Base-by-base conservation (phyloP, 768 basidiomycete species). In the Neoboletus magnificus region DNA sequence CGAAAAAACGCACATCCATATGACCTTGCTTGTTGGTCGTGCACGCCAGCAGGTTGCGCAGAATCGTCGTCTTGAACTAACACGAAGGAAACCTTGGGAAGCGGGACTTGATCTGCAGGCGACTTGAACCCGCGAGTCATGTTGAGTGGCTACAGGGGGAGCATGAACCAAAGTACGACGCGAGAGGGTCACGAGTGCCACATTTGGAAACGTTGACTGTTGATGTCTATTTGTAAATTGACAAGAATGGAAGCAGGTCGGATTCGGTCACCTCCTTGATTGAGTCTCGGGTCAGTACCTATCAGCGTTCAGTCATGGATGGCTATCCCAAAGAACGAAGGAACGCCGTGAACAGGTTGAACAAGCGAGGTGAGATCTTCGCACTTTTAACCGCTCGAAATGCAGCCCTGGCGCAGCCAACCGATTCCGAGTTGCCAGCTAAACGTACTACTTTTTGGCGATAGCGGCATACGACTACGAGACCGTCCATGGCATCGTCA, bases 41-140 rank as follows among this genome's bases (percentile, higher is more conserved):
- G 79, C 3, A 87, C 83, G 10, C 87, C 87, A 15, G 79, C 76
- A 20, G 81, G 84, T 44, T 84, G 77, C 3, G 80, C 80, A 3
- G 82, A 79, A 45, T 77, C 77, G 16, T 86, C 86, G 64, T 86
- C 86, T 59, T 84, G 76, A 25, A 89, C 77, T 60, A 84, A 78
- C 46, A 81, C 74, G 55, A 87, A 90, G 27, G 82, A 81, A n/a
- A 84, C 83, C 56, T 83, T 85, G 33, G 89, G 89, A 35, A 90
- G 69, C 3, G 73, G 66, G 5, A 48, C 61, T 44, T 76, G 77
- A 45, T 67, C 66, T 23, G 65, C 66, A 27, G 77, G 73, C 0
- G 74, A 73, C 43, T 70, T 69, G 35, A 64, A 61, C 7, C 74
- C 74, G 36, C 77, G 76, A 35, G 74, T 70, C 77, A 78, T 78